Evolutionary conservation across 352 stramenopile species (phyloP).

Genomic region (Phytophthora syringae): DNA sequence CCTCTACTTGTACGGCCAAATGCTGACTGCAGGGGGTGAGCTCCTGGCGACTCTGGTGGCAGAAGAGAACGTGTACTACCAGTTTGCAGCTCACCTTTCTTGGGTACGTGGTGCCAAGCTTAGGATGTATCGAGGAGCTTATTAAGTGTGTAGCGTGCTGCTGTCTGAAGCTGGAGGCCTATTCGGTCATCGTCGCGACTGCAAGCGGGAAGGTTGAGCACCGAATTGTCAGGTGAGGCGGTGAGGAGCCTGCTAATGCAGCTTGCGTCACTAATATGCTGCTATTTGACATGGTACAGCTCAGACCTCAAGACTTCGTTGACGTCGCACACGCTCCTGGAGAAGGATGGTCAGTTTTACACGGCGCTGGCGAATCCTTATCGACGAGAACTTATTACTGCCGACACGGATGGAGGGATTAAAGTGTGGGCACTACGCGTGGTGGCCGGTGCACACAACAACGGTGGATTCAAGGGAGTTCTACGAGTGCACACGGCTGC

Average conservation of each 20-base stretch:
- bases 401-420: conserved; percentile 57
- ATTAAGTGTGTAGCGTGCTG: neutral
- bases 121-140: neutral
- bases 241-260: neutral
- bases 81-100: conserved; percentile 44
- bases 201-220: conserved; percentile 42
- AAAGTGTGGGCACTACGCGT: conserved; percentile 58
- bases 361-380: conserved; percentile 45
- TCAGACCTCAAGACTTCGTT: conserved; percentile 49
- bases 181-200: conserved; percentile 42
- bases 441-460: conserved; percentile 23
- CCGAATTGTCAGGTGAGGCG: conserved; percentile 48
- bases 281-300: conserved; percentile 16
- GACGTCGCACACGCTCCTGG: conserved; percentile 41
- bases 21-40: conserved; percentile 52
- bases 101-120: conserved; percentile 43
- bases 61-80: conserved; percentile 54
- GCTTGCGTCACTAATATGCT: neutral
- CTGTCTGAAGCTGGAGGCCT: conserved; percentile 47
- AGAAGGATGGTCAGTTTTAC: conserved; percentile 37
- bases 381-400: conserved; percentile 54
- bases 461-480: conserved; percentile 51
- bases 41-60: conserved; percentile 38
- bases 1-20: conserved; percentile 51
- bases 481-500: conserved; percentile 55